These are phyloP conservation scores for Talaromyces borbonicus DNA, from an alignment of 495 filamentous ascomycete species.

Conservation along the genomic window DNA sequence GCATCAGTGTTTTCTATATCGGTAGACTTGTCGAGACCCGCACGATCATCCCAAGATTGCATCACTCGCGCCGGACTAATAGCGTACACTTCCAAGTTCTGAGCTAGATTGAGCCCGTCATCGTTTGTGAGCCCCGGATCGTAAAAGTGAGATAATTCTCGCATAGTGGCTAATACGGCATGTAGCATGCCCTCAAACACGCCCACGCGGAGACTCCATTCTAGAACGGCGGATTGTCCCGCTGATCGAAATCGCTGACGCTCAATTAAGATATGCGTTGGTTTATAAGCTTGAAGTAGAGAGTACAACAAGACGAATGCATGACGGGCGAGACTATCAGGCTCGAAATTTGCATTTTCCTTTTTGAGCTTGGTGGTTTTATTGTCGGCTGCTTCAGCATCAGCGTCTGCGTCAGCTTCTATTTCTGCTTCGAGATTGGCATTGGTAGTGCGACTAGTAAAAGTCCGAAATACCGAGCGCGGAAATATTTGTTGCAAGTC, in stretches of 20 bases:
- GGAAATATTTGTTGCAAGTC: neutral
- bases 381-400: constrained; percentile 6
- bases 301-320: constrained; percentile 52
- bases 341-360: constrained; percentile 40
- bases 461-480: constrained; percentile 3
- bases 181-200: constrained; percentile 85
- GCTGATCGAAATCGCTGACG: constrained; percentile 75
- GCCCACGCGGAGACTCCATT: constrained; percentile 89
- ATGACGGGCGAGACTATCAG: constrained; percentile 34
- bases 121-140: too few species aligned
- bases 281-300: constrained; percentile 38
- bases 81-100: constrained; percentile 11
- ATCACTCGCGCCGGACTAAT: constrained; percentile 34
- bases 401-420: constrained; percentile 9
- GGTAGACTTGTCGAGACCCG: too few species aligned
- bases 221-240: constrained; percentile 53
- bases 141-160: constrained; percentile 31
- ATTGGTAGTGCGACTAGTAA: neutral
- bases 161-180: constrained; percentile 55
- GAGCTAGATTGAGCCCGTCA: too few species aligned
- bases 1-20: too few species aligned
- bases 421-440: constrained; percentile 5
- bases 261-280: constrained; percentile 76
- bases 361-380: neutral
- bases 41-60: constrained; percentile 29